Evolutionary conservation across 345 rosid species (phyloP).

Genomic region (Cardiospermum halicacabum): DNA sequence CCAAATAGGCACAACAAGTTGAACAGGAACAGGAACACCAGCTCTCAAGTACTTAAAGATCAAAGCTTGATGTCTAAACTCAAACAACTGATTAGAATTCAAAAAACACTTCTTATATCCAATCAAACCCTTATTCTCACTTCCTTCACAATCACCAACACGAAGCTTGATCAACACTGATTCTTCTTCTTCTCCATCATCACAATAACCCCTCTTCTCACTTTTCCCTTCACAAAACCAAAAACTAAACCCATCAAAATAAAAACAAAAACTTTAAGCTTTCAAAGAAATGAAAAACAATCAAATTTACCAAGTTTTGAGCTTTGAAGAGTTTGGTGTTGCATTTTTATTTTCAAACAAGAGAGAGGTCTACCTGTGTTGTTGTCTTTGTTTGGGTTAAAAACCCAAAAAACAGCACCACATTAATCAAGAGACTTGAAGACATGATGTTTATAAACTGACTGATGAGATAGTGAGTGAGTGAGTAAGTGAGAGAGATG

Average conservation of each 20-base stretch:
- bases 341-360: slow-evolving; percentile 17
- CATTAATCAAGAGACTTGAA: not conserved
- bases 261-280: too few relatives aligned
- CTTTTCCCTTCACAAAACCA: not conserved
- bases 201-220: slow-evolving; percentile 4
- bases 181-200: slow-evolving; percentile 11
- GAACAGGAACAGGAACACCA: slow-evolving; percentile 47
- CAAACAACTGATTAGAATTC: slow-evolving; percentile 41
- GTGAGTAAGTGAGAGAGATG: not conserved
- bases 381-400: not conserved
- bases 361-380: not conserved
- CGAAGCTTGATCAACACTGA: slow-evolving; percentile 22
- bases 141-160: slow-evolving; percentile 23
- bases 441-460: too few relatives aligned
- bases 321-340: slow-evolving; percentile 10
- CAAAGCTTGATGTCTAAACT: slow-evolving; percentile 46
- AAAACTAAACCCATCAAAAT: not conserved
- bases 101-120: slow-evolving; percentile 24
- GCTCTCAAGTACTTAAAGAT: slow-evolving; percentile 43
- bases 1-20: slow-evolving; percentile 43
- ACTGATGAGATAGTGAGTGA: not conserved
- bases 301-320: slow-evolving; percentile 4
- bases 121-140: not conserved
- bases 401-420: not conserved
- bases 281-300: not conserved